These are phyloP conservation scores for Ceratobasidium sp. DNA, from an alignment of 1,284 basidiomycete species.

Conservation along the genomic window DNA sequence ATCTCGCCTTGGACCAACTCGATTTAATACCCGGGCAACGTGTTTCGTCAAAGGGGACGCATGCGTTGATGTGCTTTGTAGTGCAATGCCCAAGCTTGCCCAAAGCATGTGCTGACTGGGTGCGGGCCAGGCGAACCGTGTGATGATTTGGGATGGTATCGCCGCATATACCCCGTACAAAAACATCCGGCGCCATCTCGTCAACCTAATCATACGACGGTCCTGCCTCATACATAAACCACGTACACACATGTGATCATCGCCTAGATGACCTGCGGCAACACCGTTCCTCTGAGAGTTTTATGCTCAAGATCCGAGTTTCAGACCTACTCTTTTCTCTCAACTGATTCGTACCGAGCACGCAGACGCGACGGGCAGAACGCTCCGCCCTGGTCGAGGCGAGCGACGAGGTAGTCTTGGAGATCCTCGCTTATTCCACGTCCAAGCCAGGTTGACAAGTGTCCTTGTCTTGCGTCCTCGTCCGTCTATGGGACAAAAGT, in stretches of 20 bases:
- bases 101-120: not conserved
- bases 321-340: not conserved
- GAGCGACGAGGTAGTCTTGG: not conserved
- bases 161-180: slow-evolving; percentile 3
- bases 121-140: not conserved
- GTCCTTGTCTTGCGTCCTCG: too few species aligned
- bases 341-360: not conserved
- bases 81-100: not conserved
- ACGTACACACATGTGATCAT: not conserved
- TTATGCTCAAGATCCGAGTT: slow-evolving; percentile 5
- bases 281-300: not conserved
- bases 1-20: not conserved
- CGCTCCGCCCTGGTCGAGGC: not conserved
- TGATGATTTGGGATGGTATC: not conserved
- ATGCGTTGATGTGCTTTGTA: not conserved
- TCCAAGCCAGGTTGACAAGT: not conserved
- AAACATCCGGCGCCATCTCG: not conserved
- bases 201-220: not conserved
- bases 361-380: not conserved
- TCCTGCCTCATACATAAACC: too few species aligned
- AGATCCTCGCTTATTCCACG: not conserved
- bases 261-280: too few species aligned
- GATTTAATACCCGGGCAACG: slow-evolving; percentile 6
- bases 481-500: too few species aligned
- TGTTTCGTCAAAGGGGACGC: not conserved